These are phyloP conservation scores for Bondarzewia mesenterica DNA, from an alignment of 1,284 basidiomycete genomes.

Conservation along the genomic window DNA sequence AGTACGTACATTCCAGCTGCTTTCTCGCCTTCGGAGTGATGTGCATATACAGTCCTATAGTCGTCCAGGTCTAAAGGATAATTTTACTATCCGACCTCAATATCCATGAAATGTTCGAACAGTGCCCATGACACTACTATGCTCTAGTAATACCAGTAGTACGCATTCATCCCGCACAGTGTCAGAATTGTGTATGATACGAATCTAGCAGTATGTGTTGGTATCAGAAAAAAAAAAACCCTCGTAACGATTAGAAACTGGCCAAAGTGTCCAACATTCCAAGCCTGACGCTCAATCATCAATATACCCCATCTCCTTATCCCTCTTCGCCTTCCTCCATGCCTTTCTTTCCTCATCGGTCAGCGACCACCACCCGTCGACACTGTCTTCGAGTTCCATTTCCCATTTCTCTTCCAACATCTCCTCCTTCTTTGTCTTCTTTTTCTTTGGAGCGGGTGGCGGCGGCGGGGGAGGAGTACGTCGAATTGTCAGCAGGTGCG, in stretches of 20 bases:
- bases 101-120: too few relatives aligned
- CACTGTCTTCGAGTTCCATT: constrained; percentile 62
- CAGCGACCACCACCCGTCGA: constrained; percentile 67
- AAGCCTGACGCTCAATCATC: constrained; percentile 21
- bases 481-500: constrained; percentile 64
- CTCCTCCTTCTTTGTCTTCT: constrained; percentile 71
- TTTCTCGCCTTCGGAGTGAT: too few relatives aligned
- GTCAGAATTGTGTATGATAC: too few relatives aligned
- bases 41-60: too few relatives aligned
- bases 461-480: constrained; percentile 61
- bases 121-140: too few relatives aligned
- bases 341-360: constrained; percentile 54
- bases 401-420: constrained; percentile 72
- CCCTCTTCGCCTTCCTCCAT: constrained; percentile 51
- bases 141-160: too few relatives aligned
- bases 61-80: too few relatives aligned
- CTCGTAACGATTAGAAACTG: not conserved
- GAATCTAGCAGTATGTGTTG: too few relatives aligned
- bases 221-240: too few relatives aligned
- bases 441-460: constrained; percentile 52
- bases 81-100: too few relatives aligned
- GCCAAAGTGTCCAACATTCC: not conserved
- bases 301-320: constrained; percentile 54
- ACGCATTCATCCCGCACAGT: too few relatives aligned
- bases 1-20: too few relatives aligned